Base-by-base conservation (phyloP, 805 yeast species). In the Candida caryicola region DNA sequence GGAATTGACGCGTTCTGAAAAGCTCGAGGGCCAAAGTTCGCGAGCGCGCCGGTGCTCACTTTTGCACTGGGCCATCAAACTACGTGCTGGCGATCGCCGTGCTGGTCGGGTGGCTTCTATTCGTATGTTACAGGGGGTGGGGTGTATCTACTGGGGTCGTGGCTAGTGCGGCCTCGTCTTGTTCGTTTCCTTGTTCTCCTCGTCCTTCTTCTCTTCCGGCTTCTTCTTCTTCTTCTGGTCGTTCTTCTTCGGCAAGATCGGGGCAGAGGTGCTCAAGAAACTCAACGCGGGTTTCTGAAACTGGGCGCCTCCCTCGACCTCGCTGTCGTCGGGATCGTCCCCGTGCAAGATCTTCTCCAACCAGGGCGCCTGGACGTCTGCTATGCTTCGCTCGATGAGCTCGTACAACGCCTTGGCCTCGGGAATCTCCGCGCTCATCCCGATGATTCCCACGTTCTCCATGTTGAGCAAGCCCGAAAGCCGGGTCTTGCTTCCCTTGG, bases 321-420 rank as follows among this genome's bases (percentile, higher is more conserved):
- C 13, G 5, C 34, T 34, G 8, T 41, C 41, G 10, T 36, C 47
- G 14, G 30, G 13, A 16, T 14, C 3, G 4, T 34, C 16, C 4
- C 8, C 10, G 2, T 48, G 55, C 5, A 69, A 46, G 10, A 65
- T 39, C 13, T 60, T 59, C 10, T 56, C 55, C 36, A 75, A 52
- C 78, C 78, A 76, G 6, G 76, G 76, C 8, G 74, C 63, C 2
- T 60, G 52, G 3, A 73, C 66, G 33, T 64, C 69, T 2, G 44
- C 48, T 1, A 75, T 62, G 16, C 59, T 36, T 8, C 34, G 9
- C n/a, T 60, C 47, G 2, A 71, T 45, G 9, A 60, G 29, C 10
- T 56, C 50, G 41, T 48, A 63, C 17, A 69, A 46, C 14, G 57
- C 52, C 17, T 46, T 40, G 2, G 64, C 71, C 25, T 51, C 65